Percentiles rank a stretch among this genome's conserved stretches.
Evolutionary conservation across 2,329 filamentous ascomycete species (phyloP).

Genomic region (Colletotrichum sp.): DNA sequence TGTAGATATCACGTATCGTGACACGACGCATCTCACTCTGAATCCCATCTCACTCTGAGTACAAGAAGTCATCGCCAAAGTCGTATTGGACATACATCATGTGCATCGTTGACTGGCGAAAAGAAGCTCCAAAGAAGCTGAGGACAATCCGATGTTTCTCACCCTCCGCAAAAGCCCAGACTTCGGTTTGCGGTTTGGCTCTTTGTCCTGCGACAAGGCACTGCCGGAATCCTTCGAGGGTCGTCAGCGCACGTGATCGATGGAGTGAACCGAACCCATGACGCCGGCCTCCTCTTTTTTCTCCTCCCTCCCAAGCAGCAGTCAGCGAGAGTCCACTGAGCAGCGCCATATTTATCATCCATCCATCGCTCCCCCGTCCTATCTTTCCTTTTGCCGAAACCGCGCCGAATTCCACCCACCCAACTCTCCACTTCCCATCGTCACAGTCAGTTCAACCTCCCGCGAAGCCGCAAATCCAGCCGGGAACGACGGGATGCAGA

Average conservation of each 20-base stretch:
- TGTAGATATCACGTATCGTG: neutral
- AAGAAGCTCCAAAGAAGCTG: neutral
- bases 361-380: neutral
- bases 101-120: neutral
- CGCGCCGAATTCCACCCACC: slow-evolving; percentile 9
- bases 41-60: neutral
- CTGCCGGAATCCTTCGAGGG: neutral
- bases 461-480: neutral
- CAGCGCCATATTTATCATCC: neutral
- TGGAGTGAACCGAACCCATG: neutral
- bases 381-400: slow-evolving; percentile 12
- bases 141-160: neutral
- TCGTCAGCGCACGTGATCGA: slow-evolving; percentile 8
- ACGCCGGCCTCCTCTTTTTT: neutral
- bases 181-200: neutral
- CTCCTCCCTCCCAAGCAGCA: neutral
- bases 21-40: neutral
- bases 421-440: neutral
- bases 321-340: neutral
- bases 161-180: neutral
- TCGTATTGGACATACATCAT: neutral
- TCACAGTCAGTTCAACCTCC: neutral
- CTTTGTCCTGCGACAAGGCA: neutral
- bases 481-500: neutral
- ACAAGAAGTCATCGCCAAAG: neutral